Conservation (phyloP, 1,139 yeast species). For the Zhuliangozyma parablackwelliae region DNA sequence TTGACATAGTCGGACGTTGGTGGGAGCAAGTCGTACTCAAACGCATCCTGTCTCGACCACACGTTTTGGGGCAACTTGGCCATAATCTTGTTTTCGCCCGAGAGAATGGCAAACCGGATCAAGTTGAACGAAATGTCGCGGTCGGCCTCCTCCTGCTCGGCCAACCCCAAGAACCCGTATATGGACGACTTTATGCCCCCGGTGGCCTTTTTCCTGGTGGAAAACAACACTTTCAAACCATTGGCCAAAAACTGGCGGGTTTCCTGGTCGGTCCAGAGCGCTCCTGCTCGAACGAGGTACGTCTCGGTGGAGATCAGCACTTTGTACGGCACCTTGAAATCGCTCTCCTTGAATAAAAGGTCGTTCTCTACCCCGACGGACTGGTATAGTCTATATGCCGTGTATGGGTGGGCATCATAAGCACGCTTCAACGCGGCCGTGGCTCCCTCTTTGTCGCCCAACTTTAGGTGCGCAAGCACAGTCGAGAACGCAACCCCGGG, state of each 20-base stretch:
- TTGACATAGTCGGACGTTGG: conserved; percentile 18
- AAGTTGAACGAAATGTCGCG: conserved; percentile 53
- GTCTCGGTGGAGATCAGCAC: conserved; percentile 42
- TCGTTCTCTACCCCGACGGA: conserved; percentile 25
- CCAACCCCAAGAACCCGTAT: conserved; percentile 11
- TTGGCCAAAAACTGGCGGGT: conserved; percentile 46
- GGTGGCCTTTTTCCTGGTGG: conserved; percentile 4
- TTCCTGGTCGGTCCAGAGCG: conserved; percentile 45
- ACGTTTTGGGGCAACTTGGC: conserved; percentile 59
- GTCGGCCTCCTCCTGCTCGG: conserved; percentile 4
- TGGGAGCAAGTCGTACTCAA: conserved; percentile 69
- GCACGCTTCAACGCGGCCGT: conserved; percentile 45
- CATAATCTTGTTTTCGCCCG: conserved; percentile 68
- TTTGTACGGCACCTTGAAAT: conserved; percentile 20
- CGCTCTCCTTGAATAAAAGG: conserved; percentile 20
- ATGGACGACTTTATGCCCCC: conserved; percentile 10
- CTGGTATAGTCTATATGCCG: conserved; percentile 50
- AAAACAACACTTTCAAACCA: conserved; percentile 17
- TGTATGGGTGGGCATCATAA: conserved; percentile 53
- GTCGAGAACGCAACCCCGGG: conserved; percentile 70
- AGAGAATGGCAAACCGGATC: conserved; percentile 60
- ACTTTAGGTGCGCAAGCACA: conserved; percentile 53
- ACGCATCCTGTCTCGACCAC: conserved; percentile 60
- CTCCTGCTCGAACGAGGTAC: conserved; percentile 47
- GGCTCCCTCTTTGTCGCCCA: conserved; percentile 42